Conservation (phyloP, 139 green algal species). For the Closterium sp. region DNA sequence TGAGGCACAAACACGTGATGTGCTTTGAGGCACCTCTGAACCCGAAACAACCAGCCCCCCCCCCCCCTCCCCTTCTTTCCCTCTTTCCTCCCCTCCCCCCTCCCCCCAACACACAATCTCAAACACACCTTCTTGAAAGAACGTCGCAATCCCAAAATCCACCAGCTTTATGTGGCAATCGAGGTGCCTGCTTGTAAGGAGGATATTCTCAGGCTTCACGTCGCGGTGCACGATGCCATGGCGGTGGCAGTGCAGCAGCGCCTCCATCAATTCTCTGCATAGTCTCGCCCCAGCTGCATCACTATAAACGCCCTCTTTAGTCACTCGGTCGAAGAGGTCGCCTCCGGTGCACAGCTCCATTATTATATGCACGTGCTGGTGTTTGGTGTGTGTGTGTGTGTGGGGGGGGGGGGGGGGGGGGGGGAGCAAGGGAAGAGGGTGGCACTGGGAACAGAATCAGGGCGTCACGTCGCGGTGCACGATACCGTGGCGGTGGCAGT, state of each 20-base stretch:
- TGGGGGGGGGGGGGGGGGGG: too few species aligned
- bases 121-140: constrained; percentile 12
- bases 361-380: not conserved
- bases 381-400: too few species aligned
- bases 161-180: not conserved
- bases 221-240: not conserved
- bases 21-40: not conserved
- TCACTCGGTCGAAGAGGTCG: not conserved
- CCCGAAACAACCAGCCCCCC: not conserved
- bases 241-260: constrained; percentile 5
- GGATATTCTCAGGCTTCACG: constrained; percentile 6
- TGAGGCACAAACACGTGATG: not conserved
- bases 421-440: not conserved
- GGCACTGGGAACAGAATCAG: too few species aligned
- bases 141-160: not conserved
- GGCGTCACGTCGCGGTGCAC: too few species aligned
- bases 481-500: constrained; percentile 13
- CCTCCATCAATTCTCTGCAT: not conserved
- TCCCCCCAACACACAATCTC: constrained; percentile 6
- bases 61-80: not conserved
- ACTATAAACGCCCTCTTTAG: not conserved
- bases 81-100: not conserved
- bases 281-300: not conserved
- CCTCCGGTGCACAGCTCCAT: not conserved
- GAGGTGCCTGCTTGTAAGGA: not conserved